Conservation (phyloP, 441 rosid genomes). For the Populus hybrid region DNA sequence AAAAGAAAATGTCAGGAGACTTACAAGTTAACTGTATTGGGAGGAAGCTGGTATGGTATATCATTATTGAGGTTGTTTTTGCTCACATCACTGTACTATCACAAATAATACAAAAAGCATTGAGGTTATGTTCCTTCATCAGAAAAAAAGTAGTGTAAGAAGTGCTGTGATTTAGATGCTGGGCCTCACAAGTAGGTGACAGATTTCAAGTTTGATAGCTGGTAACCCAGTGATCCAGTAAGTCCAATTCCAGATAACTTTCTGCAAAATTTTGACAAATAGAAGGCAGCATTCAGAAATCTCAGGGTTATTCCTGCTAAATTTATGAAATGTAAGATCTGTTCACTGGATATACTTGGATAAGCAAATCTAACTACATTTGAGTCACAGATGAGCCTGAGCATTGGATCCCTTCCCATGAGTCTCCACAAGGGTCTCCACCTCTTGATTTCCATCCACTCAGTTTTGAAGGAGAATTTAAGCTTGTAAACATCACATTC, state of each 20-base stretch:
- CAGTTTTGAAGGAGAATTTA: conserved; percentile 74
- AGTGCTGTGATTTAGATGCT: conserved; percentile 7
- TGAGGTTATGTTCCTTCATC: conserved; percentile 21
- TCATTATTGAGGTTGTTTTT: conserved; percentile 74
- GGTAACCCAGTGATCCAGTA: conserved; percentile 79
- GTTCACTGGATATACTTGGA: neutral
- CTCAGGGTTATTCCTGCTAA: neutral
- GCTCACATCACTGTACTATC: conserved; percentile 81
- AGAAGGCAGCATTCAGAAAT: neutral
- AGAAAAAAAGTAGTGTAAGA: neutral
- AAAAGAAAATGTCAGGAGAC: conserved; percentile 15
- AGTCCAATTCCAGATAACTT: conserved; percentile 65
- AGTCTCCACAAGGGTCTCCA: conserved; percentile 86
- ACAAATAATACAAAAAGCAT: conserved; percentile 31
- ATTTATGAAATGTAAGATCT: neutral
- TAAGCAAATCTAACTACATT: conserved; percentile 40
- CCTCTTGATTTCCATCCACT: conserved; percentile 71
- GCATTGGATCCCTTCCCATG: conserved; percentile 89
- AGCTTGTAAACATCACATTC: conserved; percentile 75
- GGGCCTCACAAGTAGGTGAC: conserved; percentile 72
- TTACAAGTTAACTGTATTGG: conserved; percentile 60
- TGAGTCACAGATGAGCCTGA: conserved; percentile 71
- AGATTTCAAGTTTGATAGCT: conserved; percentile 72
- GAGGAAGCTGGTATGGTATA: conserved; percentile 94
- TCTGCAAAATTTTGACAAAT: conserved; percentile 36